A percentile compares a stretch with the other conserved stretches of the same genome.
Evolutionary conservation across 1,284 basidiomycete genomes (phyloP).

Genomic region (Coniferiporia sulphurascens): DNA sequence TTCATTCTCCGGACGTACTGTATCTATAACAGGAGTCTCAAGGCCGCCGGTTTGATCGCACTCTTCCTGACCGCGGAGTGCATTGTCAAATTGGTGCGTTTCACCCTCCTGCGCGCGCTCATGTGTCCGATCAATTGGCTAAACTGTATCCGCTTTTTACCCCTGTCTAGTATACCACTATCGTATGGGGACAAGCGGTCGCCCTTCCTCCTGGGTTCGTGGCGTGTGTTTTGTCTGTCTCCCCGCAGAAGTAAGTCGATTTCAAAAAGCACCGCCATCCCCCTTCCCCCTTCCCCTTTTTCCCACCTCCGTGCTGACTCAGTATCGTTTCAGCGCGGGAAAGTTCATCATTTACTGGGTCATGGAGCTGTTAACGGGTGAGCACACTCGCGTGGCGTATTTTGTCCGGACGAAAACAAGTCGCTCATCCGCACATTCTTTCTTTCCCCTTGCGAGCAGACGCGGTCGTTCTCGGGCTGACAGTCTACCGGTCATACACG

Average conservation of each 20-base stretch:
- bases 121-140: neutral
- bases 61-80: constrained; percentile 5
- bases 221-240: constrained; percentile 3
- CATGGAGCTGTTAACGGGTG: constrained; percentile 5
- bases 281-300: neutral
- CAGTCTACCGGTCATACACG: constrained; percentile 10
- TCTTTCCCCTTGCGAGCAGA: neutral
- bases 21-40: constrained; percentile 6
- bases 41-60: neutral
- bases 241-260: neutral
- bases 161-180: neutral
- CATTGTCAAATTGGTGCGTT: constrained; percentile 3
- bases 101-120: neutral
- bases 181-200: constrained; percentile 2
- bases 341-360: constrained; percentile 9
- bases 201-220: constrained; percentile 2
- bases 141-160: neutral
- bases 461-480: neutral
- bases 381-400: neutral
- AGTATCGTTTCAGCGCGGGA: neutral
- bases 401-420: neutral
- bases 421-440: neutral
- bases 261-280: neutral
- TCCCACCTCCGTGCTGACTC: neutral
- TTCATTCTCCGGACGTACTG: constrained; percentile 13